These are phyloP conservation scores for Cucumis sativus DNA, from an alignment of 306 rosid genomes.

Conservation along the genomic window Cucumber_9930_V3 NC_026659.2:15304001-15304500, in stretches of 20 bases:
- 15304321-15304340: conserved; percentile 86
- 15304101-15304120: conserved; percentile 82
- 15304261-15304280: not conserved
- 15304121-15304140: not conserved
- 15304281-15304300: not conserved
- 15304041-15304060: conserved; percentile 70
- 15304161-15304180: not conserved
- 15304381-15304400: conserved; percentile 84
- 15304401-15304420: conserved; percentile 89
- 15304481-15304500: conserved; percentile 40
- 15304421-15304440: conserved; percentile 94
- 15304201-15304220: too few species aligned
- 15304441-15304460: conserved; percentile 63
- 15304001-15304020: conserved; percentile 84
- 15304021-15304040: conserved; percentile 96
- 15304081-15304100: conserved; percentile 94
- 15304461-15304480: conserved; percentile 40
- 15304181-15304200: not conserved
- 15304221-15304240: not conserved
- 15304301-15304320: conserved; percentile 30
- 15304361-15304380: conserved; percentile 89
- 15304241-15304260: not conserved
- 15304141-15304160: not conserved
- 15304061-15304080: conserved; percentile 88
- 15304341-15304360: conserved; percentile 79